A percentile compares a stretch with the other conserved stretches of the same genome.
phyloP scores from a whole-genome alignment of 2,329 filamentous ascomycete species.

The Epichloe elymi region DNA sequence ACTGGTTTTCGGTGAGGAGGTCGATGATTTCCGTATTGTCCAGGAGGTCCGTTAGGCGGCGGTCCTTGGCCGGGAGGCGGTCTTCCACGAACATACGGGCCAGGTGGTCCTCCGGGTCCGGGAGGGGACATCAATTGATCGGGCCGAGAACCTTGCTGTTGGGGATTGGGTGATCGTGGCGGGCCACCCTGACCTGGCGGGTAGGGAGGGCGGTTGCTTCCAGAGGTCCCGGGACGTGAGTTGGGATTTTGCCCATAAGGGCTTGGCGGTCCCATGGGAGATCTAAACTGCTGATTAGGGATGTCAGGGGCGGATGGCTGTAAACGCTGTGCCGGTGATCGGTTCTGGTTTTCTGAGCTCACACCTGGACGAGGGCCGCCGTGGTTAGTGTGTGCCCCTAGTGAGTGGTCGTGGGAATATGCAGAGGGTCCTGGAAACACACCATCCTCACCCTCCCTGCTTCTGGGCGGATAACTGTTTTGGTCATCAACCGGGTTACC shows the following conservation, averaged over 20 bases:
- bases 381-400: constrained; percentile 41
- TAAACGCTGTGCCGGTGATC: constrained; percentile 20
- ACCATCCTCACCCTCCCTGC: constrained; percentile 20
- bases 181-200: constrained; percentile 11
- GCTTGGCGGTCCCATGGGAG: constrained; percentile 26
- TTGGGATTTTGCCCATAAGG: constrained; percentile 19
- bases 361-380: constrained; percentile 41
- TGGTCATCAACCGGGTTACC: constrained; percentile 25
- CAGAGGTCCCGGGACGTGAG: constrained; percentile 19
- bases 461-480: constrained; percentile 16
- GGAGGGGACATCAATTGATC: constrained; percentile 9
- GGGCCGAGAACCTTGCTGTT: constrained; percentile 15
- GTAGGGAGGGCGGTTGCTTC: constrained; percentile 19
- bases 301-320: constrained; percentile 28
- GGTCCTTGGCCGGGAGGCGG: constrained; percentile 9
- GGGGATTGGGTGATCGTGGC: constrained; percentile 16
- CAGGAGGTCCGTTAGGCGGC: constrained; percentile 8
- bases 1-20: constrained; percentile 20
- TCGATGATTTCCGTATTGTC: constrained; percentile 8
- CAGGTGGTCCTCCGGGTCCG: constrained; percentile 9
- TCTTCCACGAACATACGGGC: constrained; percentile 11
- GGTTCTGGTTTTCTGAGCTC: constrained; percentile 24
- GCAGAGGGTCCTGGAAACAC: constrained; percentile 31
- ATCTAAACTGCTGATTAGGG: constrained; percentile 29
- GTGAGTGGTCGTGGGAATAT: constrained; percentile 35